Conservation (phyloP, 2,329 filamentous ascomycete genomes). For the Aspergillus oerlinghausenensis region DNA sequence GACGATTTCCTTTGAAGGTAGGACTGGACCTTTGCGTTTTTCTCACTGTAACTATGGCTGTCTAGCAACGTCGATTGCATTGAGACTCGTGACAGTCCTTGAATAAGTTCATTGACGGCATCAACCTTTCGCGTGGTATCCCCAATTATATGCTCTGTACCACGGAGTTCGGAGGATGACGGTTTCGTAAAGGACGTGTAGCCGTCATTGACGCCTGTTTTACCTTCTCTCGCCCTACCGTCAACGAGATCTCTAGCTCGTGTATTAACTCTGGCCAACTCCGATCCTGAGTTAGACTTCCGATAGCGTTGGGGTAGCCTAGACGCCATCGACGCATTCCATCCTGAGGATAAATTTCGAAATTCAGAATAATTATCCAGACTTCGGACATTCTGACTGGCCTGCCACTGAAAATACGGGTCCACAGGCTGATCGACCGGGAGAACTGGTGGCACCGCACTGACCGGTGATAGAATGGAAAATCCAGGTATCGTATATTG, state of each 20-base stretch:
- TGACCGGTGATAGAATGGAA: not conserved
- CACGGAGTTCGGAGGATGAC: constrained; percentile 18
- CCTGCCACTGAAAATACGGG: not conserved
- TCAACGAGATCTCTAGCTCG: not conserved
- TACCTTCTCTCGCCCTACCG: not conserved
- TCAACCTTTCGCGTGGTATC: constrained; percentile 25
- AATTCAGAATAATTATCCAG: not conserved
- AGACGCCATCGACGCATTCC: not conserved
- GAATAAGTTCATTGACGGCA: constrained; percentile 23
- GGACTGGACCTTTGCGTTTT: constrained; percentile 3
- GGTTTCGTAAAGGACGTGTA: constrained; percentile 7
- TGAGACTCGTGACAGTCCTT: constrained; percentile 23
- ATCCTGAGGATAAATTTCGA: not conserved
- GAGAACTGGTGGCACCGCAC: not conserved
- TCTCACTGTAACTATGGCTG: not conserved
- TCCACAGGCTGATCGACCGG: not conserved
- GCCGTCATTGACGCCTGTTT: not conserved
- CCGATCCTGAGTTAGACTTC: not conserved
- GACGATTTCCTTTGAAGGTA: not conserved
- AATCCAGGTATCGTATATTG: not conserved
- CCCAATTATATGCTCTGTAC: constrained; percentile 28
- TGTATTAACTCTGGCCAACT: not conserved
- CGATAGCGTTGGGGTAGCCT: not conserved
- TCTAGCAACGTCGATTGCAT: constrained; percentile 6
- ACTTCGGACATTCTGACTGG: not conserved